phyloP scores from a whole-genome alignment of 2,329 filamentous ascomycete species.

The Fusarium sp. region DNA sequence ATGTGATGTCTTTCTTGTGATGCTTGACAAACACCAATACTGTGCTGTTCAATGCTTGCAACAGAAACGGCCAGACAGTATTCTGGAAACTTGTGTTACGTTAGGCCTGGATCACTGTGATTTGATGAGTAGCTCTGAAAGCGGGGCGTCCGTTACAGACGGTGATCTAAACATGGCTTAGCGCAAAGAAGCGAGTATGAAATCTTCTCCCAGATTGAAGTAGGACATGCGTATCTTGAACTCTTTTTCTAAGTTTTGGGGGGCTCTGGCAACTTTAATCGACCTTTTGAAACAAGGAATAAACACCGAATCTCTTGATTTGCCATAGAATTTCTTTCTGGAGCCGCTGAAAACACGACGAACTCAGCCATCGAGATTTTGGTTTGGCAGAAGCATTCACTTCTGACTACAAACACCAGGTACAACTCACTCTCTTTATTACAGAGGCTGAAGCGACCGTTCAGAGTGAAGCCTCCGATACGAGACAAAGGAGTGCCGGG shows the following conservation, averaged over 20 bases:
- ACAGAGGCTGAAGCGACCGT: background rate
- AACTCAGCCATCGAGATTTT: background rate
- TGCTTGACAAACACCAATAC: background rate
- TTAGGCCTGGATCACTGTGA: background rate
- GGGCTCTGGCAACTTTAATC: background rate
- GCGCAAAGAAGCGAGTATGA: conserved; percentile 12
- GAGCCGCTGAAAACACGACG: background rate
- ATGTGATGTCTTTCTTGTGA: background rate
- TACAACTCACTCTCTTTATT: background rate
- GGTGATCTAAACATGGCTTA: conserved; percentile 11
- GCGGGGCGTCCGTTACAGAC: conserved; percentile 10
- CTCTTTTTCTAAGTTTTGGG: conserved; percentile 2
- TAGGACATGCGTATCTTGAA: conserved; percentile 29
- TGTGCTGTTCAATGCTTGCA: background rate
- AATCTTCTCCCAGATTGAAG: conserved; percentile 33
- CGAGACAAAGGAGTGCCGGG: background rate
- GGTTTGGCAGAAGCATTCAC: background rate
- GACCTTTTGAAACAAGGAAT: background rate
- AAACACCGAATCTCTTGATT: background rate
- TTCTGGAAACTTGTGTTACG: background rate
- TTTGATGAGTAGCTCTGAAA: background rate
- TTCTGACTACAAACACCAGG: background rate
- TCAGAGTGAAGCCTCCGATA: background rate
- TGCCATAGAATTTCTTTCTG: background rate
- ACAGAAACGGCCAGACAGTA: background rate